Evolutionary conservation across 2,329 filamentous ascomycete species (phyloP).

Genomic region (Aspergillus calidoustus): DNA sequence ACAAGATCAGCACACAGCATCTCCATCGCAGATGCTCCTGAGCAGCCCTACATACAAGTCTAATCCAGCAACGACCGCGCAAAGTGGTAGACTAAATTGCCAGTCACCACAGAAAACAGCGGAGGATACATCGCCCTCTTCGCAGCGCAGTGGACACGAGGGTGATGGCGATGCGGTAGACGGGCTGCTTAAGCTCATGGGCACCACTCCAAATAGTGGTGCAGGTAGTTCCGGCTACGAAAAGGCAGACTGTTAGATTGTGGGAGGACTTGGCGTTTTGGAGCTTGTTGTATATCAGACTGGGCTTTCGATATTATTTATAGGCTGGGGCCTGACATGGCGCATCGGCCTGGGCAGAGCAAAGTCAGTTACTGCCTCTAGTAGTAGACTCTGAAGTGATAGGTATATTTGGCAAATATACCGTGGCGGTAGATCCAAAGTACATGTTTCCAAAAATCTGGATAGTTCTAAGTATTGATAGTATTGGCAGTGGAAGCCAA

Average conservation of each 20-base stretch:
- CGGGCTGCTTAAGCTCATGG: slow-evolving; percentile 46
- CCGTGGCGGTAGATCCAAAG: background rate
- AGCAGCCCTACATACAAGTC: slow-evolving; percentile 32
- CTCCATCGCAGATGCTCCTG: slow-evolving; percentile 38
- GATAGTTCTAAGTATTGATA: background rate
- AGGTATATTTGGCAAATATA: background rate
- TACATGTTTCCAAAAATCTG: background rate
- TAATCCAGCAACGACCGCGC: background rate
- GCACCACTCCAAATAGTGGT: slow-evolving; percentile 24
- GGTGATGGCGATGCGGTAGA: slow-evolving; percentile 42
- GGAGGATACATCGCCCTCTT: slow-evolving; percentile 30
- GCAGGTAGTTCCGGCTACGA: background rate
- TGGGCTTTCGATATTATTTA: background rate
- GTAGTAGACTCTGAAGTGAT: too few species aligned
- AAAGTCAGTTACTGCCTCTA: background rate
- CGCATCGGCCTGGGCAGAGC: background rate
- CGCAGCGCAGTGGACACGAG: background rate
- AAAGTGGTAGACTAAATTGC: background rate
- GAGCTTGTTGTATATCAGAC: background rate
- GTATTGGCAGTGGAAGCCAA: background rate
- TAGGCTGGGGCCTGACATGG: background rate
- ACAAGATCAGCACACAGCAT: slow-evolving; percentile 15
- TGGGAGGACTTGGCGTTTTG: background rate
- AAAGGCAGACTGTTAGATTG: background rate
- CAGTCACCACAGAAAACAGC: slow-evolving; percentile 1